phyloP scores from a whole-genome alignment of 805 yeast genomes.

The Saccharomycopsis sp. region DNA sequence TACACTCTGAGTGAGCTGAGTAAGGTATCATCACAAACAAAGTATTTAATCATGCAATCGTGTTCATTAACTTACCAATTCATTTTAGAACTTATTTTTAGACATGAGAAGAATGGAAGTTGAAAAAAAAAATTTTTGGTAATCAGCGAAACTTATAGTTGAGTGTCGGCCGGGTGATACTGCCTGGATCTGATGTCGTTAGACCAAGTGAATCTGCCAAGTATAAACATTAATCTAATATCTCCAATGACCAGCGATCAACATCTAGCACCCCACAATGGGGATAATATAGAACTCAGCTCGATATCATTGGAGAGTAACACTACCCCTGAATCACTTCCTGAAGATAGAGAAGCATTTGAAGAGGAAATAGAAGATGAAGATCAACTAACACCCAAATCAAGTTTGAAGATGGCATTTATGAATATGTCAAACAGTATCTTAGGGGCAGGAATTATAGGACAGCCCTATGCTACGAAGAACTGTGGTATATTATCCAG shows the following conservation, averaged over 20 bases:
- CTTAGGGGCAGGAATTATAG: constrained; percentile 92
- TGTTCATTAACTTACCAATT: no score
- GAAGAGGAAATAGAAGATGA: not conserved
- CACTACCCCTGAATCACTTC: constrained; percentile 3
- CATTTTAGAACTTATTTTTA: no score
- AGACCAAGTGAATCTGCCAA: no score
- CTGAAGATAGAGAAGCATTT: not conserved
- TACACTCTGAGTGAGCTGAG: constrained; percentile 39
- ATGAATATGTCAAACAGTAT: constrained; percentile 97
- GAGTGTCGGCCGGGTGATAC: no score
- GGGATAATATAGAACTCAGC: constrained; percentile 1
- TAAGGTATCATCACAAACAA: constrained; percentile 30
- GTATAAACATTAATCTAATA: no score
- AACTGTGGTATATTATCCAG: constrained; percentile 80
- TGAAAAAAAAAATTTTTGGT: no score
- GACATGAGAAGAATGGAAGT: no score
- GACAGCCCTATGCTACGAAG: constrained; percentile 82
- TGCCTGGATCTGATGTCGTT: no score
- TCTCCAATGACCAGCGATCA: not conserved
- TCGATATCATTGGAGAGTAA: constrained; percentile 7
- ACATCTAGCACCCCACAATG: not conserved
- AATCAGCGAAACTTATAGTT: no score
- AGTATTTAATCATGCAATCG: no score
- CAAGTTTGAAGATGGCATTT: constrained; percentile 77
- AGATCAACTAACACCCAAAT: constrained; percentile 32